Evolutionary conservation across 1,139 yeast genomes (phyloP), one percentile per base, ranked within the genome.

Genomic region (Fermentozyma sake): DNA sequence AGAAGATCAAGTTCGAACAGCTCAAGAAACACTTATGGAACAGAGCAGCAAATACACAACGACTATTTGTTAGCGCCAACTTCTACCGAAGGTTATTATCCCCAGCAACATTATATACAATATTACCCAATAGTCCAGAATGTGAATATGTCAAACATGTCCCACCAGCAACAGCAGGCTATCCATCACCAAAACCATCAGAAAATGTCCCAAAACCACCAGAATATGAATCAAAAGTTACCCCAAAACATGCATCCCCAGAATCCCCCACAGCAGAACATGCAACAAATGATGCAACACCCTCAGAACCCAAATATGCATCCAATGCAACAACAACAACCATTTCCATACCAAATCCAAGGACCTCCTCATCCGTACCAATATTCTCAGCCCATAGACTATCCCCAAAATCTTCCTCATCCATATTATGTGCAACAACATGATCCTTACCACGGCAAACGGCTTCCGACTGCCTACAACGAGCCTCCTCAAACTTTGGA

Each of bases 1-100:
- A 63, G 95, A 35, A 62, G 95, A 24, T 64, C 74, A 26, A 57
- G 61, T 29, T 52, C 60, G 29, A 60, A 58, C 37, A 41, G 46
- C 27, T 24, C 22, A 12, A 20, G 22, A n/a, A 22, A 16, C 18
- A 22, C 10, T 19, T 22, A 22, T 19, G 12, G 16, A 18, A 19
- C 15, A 7, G 9, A n/a, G 19, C n/a, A n/a, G n/a, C n/a, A n/a
- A n/a, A n/a, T n/a, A n/a, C 34, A 24, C 16, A 28, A 12, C 24
- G 37, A 33, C 16, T 33, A 33, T 16, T 29, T 31, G 13, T 16
- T 33, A 22, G 32, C 25, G 6, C 24, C 31, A 5, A 23, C 34
- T 23, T 29, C 31, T 3, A 15, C 26, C 14, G 34, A 34, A 3
- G 22, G 31, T 9, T 24, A 28, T 16, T 33, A 33, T 29, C 24